These are phyloP conservation scores for Botryotinia calthae DNA, from an alignment of 2,329 filamentous ascomycete genomes.

Conservation along the genomic window DNA sequence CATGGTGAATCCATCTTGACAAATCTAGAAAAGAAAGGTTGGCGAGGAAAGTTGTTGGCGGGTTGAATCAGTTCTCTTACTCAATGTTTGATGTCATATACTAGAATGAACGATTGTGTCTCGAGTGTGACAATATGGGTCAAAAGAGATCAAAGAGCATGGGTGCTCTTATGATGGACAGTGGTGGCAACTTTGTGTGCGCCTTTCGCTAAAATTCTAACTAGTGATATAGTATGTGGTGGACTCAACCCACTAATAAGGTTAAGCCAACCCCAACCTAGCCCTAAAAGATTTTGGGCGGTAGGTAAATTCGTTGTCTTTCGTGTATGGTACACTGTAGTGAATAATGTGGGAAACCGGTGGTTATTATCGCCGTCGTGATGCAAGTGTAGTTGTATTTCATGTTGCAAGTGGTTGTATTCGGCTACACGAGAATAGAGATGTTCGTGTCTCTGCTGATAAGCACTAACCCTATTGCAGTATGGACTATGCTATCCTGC, in stretches of 20 bases:
- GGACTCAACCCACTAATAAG: neutral
- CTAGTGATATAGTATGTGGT: neutral
- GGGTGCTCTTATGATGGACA: neutral
- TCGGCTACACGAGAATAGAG: neutral
- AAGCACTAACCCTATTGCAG: neutral
- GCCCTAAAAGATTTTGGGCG: neutral
- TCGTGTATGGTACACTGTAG: neutral
- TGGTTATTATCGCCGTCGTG: neutral
- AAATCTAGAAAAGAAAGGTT: neutral
- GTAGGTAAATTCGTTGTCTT: neutral
- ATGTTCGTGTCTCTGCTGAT: neutral
- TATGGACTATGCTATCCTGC: neutral
- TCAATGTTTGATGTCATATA: neutral
- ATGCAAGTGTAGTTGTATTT: neutral
- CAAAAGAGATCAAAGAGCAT: neutral
- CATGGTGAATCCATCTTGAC: slow-evolving; percentile 28
- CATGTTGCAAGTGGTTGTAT: neutral
- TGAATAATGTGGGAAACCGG: neutral
- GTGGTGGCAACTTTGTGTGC: neutral
- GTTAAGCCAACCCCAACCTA: slow-evolving; percentile 2
- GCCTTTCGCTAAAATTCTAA: slow-evolving; percentile 6
- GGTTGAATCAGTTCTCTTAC: neutral
- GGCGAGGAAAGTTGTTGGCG: neutral
- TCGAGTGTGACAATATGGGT: neutral
- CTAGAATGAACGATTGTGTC: neutral